A percentile compares a stretch with the other conserved stretches of the same genome.
Evolutionary conservation across 148 eudicot genomes (phyloP).

Genomic region (Rheum nobile): DNA sequence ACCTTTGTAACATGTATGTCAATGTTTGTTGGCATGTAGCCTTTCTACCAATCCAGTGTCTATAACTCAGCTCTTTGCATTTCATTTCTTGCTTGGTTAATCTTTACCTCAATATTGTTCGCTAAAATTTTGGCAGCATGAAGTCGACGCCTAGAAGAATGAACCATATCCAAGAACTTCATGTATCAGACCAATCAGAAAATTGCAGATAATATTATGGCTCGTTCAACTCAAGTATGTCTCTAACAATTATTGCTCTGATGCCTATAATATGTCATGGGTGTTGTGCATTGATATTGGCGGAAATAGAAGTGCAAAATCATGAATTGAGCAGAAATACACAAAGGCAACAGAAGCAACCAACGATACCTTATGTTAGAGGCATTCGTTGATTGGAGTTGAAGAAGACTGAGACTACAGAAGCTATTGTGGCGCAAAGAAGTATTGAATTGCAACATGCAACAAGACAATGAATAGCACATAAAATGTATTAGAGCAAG

Average conservation of each 20-base stretch:
- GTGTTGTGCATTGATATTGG: too few species aligned
- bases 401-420: too few species aligned
- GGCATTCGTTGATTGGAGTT: too few species aligned
- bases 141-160: slow-evolving; percentile 9
- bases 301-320: too few species aligned
- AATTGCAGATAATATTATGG: slow-evolving; percentile 7
- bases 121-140: neutral
- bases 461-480: too few species aligned
- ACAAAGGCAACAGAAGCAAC: too few species aligned
- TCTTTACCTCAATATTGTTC: neutral
- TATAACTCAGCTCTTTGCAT: neutral
- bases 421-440: too few species aligned
- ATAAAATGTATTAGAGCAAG: too few species aligned
- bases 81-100: neutral
- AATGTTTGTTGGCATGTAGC: neutral
- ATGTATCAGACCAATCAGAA: slow-evolving; percentile 7
- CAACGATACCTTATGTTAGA: too few species aligned
- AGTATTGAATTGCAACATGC: too few species aligned
- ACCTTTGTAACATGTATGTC: slow-evolving; percentile 5
- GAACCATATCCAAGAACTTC: slow-evolving; percentile 7
- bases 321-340: too few species aligned
- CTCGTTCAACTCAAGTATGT: slow-evolving; percentile 2
- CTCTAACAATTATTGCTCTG: neutral
- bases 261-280: neutral
- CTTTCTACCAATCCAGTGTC: neutral